Evolutionary conservation across 805 yeast species (phyloP).

Genomic region (Candida koratica): DNA sequence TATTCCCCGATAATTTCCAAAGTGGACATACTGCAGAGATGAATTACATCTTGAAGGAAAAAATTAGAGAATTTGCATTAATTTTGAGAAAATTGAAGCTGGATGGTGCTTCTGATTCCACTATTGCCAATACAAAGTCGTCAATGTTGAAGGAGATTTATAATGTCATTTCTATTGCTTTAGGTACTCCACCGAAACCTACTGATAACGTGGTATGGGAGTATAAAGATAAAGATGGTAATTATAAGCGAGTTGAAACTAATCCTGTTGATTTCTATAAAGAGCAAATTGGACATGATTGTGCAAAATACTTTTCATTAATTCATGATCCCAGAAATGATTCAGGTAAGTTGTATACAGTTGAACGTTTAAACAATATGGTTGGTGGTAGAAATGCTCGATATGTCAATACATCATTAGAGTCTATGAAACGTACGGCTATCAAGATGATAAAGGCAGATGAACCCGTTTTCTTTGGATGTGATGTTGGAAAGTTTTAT

Average conservation of each 20-base stretch:
- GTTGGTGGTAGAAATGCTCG: slow-evolving; percentile 64
- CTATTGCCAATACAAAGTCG: slow-evolving; percentile 32
- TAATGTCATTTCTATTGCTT: slow-evolving; percentile 59
- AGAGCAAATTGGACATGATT: slow-evolving; percentile 51
- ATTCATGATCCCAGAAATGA: slow-evolving; percentile 81
- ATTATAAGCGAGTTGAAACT: slow-evolving; percentile 46
- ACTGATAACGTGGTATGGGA: slow-evolving; percentile 69
- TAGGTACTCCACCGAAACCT: slow-evolving; percentile 80
- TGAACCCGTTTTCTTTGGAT: slow-evolving; percentile 83
- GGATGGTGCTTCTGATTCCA: slow-evolving; percentile 36
- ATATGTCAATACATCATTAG: slow-evolving; percentile 66
- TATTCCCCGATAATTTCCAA: slow-evolving; percentile 66
- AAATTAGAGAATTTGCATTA: slow-evolving; percentile 76
- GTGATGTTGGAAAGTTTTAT: slow-evolving; percentile 80
- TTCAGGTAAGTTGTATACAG: slow-evolving; percentile 58
- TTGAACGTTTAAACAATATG: slow-evolving; percentile 73
- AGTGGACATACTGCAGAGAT: slow-evolving; percentile 51
- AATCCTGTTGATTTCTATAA: slow-evolving; percentile 66
- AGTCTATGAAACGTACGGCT: slow-evolving; percentile 55
- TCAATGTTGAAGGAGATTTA: slow-evolving; percentile 58
- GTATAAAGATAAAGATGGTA: slow-evolving; percentile 67
- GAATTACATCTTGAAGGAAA: slow-evolving; percentile 61
- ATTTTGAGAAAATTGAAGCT: slow-evolving; percentile 49
- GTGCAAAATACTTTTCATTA: slow-evolving; percentile 55
- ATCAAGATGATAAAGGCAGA: slow-evolving; percentile 65